Evolutionary conservation across 2,329 filamentous ascomycete genomes (phyloP).

Genomic region (Fusarium sp.): DNA sequence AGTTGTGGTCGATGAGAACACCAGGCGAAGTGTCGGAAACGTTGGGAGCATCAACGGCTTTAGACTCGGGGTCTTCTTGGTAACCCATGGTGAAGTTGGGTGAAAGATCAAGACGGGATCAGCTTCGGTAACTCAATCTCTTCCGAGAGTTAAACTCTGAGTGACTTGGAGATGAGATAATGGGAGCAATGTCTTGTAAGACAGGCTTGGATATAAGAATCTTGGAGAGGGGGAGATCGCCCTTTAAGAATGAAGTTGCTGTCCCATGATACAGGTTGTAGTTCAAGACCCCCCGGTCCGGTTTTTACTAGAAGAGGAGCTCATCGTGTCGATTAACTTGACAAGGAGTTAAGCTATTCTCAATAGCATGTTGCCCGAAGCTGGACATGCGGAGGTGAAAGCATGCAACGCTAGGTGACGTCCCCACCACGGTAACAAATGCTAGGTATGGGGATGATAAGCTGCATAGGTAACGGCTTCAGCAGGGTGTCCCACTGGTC

Average conservation of each 20-base stretch:
- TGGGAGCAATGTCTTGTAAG: conserved; percentile 36
- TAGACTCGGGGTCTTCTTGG: conserved; percentile 46
- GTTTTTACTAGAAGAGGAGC: conserved; percentile 38
- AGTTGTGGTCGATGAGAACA: conserved; percentile 47
- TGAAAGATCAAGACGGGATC: conserved; percentile 5
- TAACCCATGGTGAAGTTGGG: conserved; percentile 44
- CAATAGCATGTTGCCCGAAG: conserved; percentile 24
- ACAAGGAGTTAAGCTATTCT: conserved; percentile 18
- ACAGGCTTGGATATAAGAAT: conserved; percentile 41
- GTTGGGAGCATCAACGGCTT: conserved; percentile 46
- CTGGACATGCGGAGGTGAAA: conserved; percentile 19
- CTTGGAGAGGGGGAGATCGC: conserved; percentile 11
- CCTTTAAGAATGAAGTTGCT: conserved; percentile 43
- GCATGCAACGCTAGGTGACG: conserved; percentile 25
- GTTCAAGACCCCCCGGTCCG: conserved; percentile 42
- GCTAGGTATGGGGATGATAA: conserved; percentile 47
- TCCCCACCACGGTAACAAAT: conserved; percentile 39
- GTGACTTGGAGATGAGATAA: conserved; percentile 16
- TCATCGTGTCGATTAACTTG: conserved; percentile 35
- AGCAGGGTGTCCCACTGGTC: conserved; percentile 2
- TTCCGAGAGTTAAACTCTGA: conserved; percentile 6
- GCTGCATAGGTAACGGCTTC: conserved; percentile 21
- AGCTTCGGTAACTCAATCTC: conserved; percentile 5
- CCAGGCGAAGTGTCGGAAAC: conserved; percentile 49
- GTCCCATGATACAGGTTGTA: conserved; percentile 27